Evolutionary conservation across 1,284 basidiomycete species (phyloP).

Genomic region (Sanghuangporus sanghuang): DNA sequence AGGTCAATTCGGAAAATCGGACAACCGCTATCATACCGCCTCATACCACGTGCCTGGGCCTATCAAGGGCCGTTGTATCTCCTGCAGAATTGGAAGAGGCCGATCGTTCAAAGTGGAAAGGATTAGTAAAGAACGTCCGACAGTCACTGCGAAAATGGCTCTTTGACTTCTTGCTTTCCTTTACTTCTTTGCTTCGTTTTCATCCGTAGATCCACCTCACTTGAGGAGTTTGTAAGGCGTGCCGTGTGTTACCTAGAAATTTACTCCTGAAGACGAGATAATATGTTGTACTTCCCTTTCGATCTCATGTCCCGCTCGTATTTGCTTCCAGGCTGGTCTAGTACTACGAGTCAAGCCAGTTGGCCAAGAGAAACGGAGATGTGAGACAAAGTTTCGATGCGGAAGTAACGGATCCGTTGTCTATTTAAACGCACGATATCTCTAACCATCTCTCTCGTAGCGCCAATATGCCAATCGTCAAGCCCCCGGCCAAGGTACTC

Average conservation of each 20-base stretch:
- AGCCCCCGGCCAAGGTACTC: slow-evolving; percentile 34
- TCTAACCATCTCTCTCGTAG: neutral
- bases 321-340: neutral
- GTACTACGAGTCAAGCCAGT: neutral
- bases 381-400: neutral
- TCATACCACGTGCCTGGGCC: too few relatives aligned
- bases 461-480: slow-evolving; percentile 35
- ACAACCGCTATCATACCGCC: too few relatives aligned
- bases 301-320: neutral
- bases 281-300: too few relatives aligned
- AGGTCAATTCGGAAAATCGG: too few relatives aligned
- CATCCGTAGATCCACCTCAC: neutral
- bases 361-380: neutral
- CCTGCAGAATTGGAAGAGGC: too few relatives aligned
- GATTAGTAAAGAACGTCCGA: too few relatives aligned
- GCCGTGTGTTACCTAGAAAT: too few relatives aligned
- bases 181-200: neutral
- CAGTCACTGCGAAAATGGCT: too few relatives aligned
- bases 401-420: neutral
- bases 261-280: too few relatives aligned
- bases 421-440: neutral
- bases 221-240: neutral
- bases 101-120: too few relatives aligned
- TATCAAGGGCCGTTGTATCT: too few relatives aligned
- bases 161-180: neutral